Percentiles rank a stretch among this genome's conserved stretches.
Conservation (phyloP, 805 yeast genomes). For the Yamadazyma paraphyllophila region DNA sequence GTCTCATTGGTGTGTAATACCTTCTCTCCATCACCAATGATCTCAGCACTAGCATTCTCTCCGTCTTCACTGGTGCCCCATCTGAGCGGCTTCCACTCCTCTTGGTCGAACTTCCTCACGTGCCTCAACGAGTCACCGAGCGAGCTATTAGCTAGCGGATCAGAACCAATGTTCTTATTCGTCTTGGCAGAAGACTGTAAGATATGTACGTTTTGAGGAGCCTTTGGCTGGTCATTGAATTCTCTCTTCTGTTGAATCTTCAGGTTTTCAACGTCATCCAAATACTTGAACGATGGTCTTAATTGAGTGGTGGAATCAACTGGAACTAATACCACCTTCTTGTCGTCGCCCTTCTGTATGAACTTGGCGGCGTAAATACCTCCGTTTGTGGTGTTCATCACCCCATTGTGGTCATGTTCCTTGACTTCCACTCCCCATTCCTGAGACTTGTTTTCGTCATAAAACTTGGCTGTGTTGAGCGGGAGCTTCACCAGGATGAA, state of each 20-base stretch:
- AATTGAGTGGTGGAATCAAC: constrained; percentile 70
- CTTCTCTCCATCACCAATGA: not conserved
- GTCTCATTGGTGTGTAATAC: not conserved
- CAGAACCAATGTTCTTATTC: constrained; percentile 8
- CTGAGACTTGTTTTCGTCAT: constrained; percentile 60
- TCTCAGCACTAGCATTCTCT: constrained; percentile 11
- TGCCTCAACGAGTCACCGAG: constrained; percentile 41
- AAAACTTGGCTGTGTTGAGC: constrained; percentile 63
- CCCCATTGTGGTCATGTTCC: constrained; percentile 69
- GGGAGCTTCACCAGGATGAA: constrained; percentile 77
- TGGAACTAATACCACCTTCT: constrained; percentile 60
- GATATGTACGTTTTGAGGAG: constrained; percentile 34
- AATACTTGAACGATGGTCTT: constrained; percentile 77
- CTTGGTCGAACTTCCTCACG: constrained; percentile 40
- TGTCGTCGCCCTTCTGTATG: constrained; percentile 17
- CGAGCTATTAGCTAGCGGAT: constrained; percentile 20
- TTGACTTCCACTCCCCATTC: constrained; percentile 61
- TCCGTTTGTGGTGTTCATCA: constrained; percentile 53
- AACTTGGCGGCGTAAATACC: constrained; percentile 37
- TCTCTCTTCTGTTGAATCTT: constrained; percentile 40
- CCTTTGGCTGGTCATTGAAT: constrained; percentile 20
- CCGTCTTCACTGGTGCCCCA: constrained; percentile 22
- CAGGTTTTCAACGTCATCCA: constrained; percentile 57
- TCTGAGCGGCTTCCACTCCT: constrained; percentile 33
- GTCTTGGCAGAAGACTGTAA: constrained; percentile 41